phyloP scores from a whole-genome alignment of 1,284 basidiomycete genomes.

The Cryptococcus hybrid region DNA sequence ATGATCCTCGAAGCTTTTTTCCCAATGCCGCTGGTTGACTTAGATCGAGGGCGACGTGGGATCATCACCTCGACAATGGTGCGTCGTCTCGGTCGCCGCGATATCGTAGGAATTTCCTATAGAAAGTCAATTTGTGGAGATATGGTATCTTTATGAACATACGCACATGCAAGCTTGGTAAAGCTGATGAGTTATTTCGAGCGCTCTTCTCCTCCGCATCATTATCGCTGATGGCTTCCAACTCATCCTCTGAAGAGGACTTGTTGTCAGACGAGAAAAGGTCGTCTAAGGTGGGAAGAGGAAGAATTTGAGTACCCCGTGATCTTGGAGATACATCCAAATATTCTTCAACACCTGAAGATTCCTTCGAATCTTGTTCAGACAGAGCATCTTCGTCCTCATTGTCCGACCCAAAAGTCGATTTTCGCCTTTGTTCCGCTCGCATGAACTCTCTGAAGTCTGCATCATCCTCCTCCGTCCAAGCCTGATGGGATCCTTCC shows the following conservation, averaged over 20 bases:
- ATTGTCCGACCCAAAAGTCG: constrained; percentile 3
- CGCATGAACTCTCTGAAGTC: constrained; percentile 19
- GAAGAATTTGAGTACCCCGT: constrained; percentile 8
- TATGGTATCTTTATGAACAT: background rate
- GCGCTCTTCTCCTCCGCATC: background rate
- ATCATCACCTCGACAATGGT: constrained; percentile 10
- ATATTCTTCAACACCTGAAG: background rate
- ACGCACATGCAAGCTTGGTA: background rate
- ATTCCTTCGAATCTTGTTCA: background rate
- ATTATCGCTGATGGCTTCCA: constrained; percentile 1
- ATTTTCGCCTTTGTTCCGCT: constrained; percentile 12
- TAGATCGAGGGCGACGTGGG: constrained; percentile 4
- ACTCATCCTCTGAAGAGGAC: constrained; percentile 13
- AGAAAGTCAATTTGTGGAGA: too few species aligned
- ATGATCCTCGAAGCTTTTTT: too few species aligned
- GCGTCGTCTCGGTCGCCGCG: background rate
- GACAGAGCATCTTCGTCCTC: background rate
- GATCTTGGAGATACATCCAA: constrained; percentile 3
- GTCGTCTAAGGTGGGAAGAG: constrained; percentile 8
- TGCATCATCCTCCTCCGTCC: constrained; percentile 8
- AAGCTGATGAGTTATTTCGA: too few species aligned
- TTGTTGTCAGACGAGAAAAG: constrained; percentile 9
- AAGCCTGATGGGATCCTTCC: background rate
- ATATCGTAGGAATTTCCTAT: too few species aligned
- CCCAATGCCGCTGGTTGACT: background rate